These are phyloP conservation scores for Glonium stellatum DNA, from an alignment of 495 filamentous ascomycete genomes.

Conservation along the genomic window DNA sequence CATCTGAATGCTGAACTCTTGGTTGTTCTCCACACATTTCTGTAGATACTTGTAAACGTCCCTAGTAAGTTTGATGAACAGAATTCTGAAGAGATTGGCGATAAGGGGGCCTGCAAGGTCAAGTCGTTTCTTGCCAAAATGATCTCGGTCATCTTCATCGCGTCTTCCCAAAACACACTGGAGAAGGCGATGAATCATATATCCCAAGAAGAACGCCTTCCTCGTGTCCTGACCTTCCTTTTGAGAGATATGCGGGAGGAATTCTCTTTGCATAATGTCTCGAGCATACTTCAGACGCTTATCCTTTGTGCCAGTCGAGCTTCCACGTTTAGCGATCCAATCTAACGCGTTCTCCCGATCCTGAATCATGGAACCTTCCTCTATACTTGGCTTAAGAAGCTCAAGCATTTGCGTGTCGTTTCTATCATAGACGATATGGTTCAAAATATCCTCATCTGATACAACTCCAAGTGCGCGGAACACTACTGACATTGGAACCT, in stretches of 20 bases:
- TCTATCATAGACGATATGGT: slow-evolving; percentile 92
- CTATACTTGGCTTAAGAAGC: slow-evolving; percentile 91
- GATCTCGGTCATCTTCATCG: slow-evolving; percentile 93
- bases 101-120: slow-evolving; percentile 92
- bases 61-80: slow-evolving; percentile 78
- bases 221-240: slow-evolving; percentile 91
- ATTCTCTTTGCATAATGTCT: slow-evolving; percentile 94
- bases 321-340: slow-evolving; percentile 88
- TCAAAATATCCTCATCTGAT: slow-evolving; percentile 95
- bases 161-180: slow-evolving; percentile 85
- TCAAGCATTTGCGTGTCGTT: slow-evolving; percentile 96
- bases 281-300: slow-evolving; percentile 84
- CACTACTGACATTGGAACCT: slow-evolving; percentile 88
- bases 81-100: slow-evolving; percentile 81
- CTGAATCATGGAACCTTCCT: slow-evolving; percentile 93
- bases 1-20: slow-evolving; percentile 80
- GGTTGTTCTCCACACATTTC: slow-evolving; percentile 78
- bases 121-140: slow-evolving; percentile 97
- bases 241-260: slow-evolving; percentile 93
- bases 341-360: slow-evolving; percentile 93
- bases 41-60: slow-evolving; percentile 87
- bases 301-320: slow-evolving; percentile 67
- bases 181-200: slow-evolving; percentile 93
- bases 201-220: slow-evolving; percentile 97
- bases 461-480: slow-evolving; percentile 94